A percentile compares a stretch with the other conserved stretches of the same genome.
Conservation (phyloP, 257 asterid species). For the Haberlea rhodopensis region DNA sequence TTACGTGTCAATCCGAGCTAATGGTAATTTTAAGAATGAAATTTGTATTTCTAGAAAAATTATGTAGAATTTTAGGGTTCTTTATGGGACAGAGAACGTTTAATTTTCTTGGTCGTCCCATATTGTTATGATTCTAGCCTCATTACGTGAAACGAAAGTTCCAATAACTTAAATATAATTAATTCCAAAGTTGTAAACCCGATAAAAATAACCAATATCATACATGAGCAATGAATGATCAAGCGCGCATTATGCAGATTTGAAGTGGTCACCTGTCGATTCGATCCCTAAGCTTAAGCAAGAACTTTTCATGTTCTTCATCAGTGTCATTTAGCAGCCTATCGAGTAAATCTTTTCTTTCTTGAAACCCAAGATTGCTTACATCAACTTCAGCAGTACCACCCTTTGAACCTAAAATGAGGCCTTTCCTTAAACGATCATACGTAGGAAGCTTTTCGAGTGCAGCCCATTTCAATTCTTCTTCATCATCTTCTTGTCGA, state of each 20-base stretch:
- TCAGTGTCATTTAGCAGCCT: slow-evolving; percentile 35
- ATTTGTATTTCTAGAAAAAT: too few species aligned
- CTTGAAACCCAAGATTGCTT: slow-evolving; percentile 30
- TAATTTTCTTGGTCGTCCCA: too few species aligned
- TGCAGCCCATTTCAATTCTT: slow-evolving; percentile 39
- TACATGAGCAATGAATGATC: too few species aligned
- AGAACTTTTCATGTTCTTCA: slow-evolving; percentile 40
- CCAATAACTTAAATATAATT: too few species aligned
- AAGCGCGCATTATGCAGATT: neutral
- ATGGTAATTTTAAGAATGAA: neutral
- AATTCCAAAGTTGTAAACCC: too few species aligned
- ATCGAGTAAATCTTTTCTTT: slow-evolving; percentile 36
- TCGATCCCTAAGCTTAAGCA: slow-evolving; percentile 41
- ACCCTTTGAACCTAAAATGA: slow-evolving; percentile 30
- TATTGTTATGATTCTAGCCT: too few species aligned
- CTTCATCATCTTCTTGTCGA: slow-evolving; percentile 34
- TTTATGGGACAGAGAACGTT: too few species aligned
- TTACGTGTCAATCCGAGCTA: neutral
- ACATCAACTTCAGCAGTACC: slow-evolving; percentile 34
- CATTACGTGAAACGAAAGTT: too few species aligned
- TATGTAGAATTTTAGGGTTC: too few species aligned
- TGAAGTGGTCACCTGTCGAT: slow-evolving; percentile 36
- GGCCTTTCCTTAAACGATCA: slow-evolving; percentile 36
- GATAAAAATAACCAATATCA: too few species aligned
- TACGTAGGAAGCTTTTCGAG: slow-evolving; percentile 38